These are phyloP conservation scores for Onygena corvina DNA, from an alignment of 2,329 filamentous ascomycete species.

Conservation along the genomic window DNA sequence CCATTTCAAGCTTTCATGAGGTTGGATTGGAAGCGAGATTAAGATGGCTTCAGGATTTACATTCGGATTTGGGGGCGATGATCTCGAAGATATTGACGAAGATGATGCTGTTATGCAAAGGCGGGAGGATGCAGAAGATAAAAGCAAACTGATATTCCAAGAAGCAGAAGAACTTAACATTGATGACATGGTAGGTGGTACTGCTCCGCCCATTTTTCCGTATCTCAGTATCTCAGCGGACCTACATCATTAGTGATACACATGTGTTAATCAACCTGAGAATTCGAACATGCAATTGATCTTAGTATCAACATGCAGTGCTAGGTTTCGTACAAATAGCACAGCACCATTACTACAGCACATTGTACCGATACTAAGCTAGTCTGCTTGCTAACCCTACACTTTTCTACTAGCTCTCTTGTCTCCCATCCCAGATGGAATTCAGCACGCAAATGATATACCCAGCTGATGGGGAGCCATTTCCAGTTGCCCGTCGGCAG, in stretches of 20 bases:
- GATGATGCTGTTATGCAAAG: background rate
- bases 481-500: conserved; percentile 44
- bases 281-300: no score
- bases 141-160: background rate
- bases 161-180: conserved; percentile 33
- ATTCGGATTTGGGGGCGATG: conserved; percentile 13
- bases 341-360: no score
- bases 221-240: no score
- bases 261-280: no score
- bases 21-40: no score
- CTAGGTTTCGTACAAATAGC: no score
- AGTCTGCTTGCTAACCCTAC: no score
- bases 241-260: no score
- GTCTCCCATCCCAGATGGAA: conserved; percentile 48
- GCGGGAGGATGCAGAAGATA: background rate
- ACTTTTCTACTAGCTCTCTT: conserved; percentile 36
- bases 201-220: no score
- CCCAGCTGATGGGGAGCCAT: conserved; percentile 3
- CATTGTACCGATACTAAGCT: no score
- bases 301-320: no score
- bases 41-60: conserved; percentile 12
- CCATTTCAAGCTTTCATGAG: no score
- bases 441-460: conserved; percentile 42
- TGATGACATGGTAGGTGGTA: conserved; percentile 37
- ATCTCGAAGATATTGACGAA: conserved; percentile 9